phyloP scores from a whole-genome alignment of 768 basidiomycete genomes.

The Leccinum rimulosum region DNA sequence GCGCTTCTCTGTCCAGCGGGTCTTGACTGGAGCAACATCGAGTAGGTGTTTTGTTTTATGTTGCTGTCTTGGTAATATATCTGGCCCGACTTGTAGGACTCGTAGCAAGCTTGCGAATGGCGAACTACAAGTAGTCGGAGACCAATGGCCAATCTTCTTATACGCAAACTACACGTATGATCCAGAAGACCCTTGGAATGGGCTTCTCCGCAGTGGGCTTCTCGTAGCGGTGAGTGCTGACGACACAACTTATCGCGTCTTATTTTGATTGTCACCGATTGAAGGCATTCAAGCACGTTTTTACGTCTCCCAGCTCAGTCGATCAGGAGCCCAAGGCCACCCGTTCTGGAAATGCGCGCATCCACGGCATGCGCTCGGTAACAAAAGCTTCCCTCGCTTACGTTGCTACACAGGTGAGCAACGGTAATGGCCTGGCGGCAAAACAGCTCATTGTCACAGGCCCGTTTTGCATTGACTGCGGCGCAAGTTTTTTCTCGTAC shows the following conservation, averaged over 20 bases:
- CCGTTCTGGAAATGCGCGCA: not conserved
- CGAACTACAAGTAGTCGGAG: not conserved
- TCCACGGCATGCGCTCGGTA: not conserved
- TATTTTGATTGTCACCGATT: not conserved
- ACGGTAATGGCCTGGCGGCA: not conserved
- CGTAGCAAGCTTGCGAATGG: not conserved
- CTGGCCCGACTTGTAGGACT: not conserved
- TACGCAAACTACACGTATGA: not conserved
- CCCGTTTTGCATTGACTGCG: not conserved
- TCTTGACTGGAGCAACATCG: not conserved
- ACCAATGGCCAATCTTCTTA: not conserved
- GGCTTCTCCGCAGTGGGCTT: not conserved
- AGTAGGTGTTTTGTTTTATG: not conserved
- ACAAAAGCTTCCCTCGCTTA: not conserved
- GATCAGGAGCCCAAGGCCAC: not conserved
- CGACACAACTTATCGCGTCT: not conserved
- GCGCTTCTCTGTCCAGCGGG: not conserved
- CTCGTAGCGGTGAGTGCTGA: not conserved
- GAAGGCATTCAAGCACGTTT: not conserved
- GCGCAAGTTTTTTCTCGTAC: not conserved
- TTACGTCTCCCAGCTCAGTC: not conserved
- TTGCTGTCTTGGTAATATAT: not conserved
- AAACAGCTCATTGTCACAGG: not conserved
- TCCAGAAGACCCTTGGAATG: not conserved
- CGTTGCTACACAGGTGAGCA: not conserved